phyloP scores from a whole-genome alignment of 306 rosid genomes.

The Pyrus pyrifolia region DNA sequence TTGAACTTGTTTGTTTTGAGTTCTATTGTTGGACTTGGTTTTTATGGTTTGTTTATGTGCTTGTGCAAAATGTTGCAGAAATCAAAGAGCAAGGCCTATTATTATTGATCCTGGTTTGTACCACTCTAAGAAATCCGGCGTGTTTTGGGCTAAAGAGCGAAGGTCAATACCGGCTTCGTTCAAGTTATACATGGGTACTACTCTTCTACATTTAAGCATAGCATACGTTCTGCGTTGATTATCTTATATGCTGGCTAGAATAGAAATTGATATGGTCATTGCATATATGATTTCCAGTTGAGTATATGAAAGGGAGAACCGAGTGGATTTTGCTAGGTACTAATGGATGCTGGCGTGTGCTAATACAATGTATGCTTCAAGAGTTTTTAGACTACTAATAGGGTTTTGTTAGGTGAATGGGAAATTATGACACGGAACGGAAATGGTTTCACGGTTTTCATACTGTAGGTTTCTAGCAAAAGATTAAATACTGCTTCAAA shows the following conservation, averaged over 20 bases:
- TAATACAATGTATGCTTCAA: neutral
- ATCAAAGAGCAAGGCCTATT: constrained; percentile 74
- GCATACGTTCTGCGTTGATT: neutral
- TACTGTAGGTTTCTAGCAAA: neutral
- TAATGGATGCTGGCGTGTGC: neutral
- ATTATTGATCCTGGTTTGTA: constrained; percentile 82
- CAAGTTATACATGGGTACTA: constrained; percentile 76
- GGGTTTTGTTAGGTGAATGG: neutral
- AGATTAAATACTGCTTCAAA: neutral
- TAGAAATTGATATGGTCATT: neutral
- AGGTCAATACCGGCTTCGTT: constrained; percentile 80
- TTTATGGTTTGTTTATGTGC: neutral
- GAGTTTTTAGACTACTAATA: neutral
- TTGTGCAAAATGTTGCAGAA: constrained; percentile 26
- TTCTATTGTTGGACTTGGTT: neutral
- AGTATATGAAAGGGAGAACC: neutral
- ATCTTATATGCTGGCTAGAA: neutral
- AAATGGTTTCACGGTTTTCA: neutral
- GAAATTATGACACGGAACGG: neutral
- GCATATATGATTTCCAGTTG: neutral
- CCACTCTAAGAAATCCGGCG: constrained; percentile 74
- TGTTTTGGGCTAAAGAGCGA: constrained; percentile 88
- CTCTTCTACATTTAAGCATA: neutral
- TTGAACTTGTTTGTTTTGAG: constrained; percentile 2
- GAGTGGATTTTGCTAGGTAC: neutral